Evolutionary conservation across 2,329 filamentous ascomycete genomes (phyloP).

Genomic region (Pseudogymnoascus sp.): DNA sequence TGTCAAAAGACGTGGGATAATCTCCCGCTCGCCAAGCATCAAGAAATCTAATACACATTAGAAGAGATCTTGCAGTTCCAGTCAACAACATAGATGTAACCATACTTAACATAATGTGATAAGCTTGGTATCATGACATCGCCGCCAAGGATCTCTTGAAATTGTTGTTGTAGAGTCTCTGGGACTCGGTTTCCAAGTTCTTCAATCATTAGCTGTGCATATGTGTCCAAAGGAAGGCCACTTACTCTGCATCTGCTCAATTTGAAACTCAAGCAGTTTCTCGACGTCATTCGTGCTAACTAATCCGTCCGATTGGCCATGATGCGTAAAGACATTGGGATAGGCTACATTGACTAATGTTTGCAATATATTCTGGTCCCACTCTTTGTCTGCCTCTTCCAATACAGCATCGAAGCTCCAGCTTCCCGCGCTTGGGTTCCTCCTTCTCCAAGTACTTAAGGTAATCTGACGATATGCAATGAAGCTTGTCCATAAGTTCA

Average conservation of each 20-base stretch:
- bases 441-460: slow-evolving; percentile 50
- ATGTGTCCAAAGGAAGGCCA: slow-evolving; percentile 10
- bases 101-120: slow-evolving; percentile 66
- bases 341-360: slow-evolving; percentile 28
- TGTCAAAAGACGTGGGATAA: slow-evolving; percentile 83
- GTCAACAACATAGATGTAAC: slow-evolving; percentile 14
- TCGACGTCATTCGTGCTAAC: slow-evolving; percentile 77
- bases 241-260: slow-evolving; percentile 77
- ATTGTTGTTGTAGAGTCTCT: slow-evolving; percentile 61
- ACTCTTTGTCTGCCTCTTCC: slow-evolving; percentile 41
- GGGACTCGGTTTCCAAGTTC: slow-evolving; percentile 74
- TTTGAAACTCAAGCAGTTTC: slow-evolving; percentile 76
- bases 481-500: slow-evolving; percentile 76
- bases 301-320: slow-evolving; percentile 30
- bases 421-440: slow-evolving; percentile 36
- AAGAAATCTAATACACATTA: slow-evolving; percentile 56
- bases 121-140: slow-evolving; percentile 64
- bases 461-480: slow-evolving; percentile 74
- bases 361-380: slow-evolving; percentile 42
- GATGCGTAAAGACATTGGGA: slow-evolving; percentile 12
- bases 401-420: slow-evolving; percentile 55
- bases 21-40: slow-evolving; percentile 90
- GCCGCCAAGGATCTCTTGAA: slow-evolving; percentile 61
- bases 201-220: slow-evolving; percentile 27
- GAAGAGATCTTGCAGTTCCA: not conserved